A percentile compares a stretch with the other conserved stretches of the same genome.
Evolutionary conservation across 164 flowering plant species (phyloP).

Genomic region (Brasenia schreberi): DNA sequence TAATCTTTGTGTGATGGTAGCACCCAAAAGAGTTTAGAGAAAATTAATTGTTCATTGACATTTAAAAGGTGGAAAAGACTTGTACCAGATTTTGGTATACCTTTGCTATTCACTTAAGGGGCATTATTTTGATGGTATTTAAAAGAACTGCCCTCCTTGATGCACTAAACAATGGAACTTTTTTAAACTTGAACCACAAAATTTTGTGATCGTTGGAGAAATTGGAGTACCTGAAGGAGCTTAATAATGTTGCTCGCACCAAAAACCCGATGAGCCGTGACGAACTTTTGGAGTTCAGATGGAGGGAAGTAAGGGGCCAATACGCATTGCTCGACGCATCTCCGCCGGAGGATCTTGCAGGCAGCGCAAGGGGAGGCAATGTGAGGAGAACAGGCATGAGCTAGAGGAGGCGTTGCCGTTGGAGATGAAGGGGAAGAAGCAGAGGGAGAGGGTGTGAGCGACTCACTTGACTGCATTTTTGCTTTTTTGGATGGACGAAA

Average conservation of each 20-base stretch:
- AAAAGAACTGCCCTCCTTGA: no score
- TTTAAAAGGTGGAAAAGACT: no score
- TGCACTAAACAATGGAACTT: no score
- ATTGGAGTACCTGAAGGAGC: constrained; percentile 42
- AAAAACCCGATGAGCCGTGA: constrained; percentile 69
- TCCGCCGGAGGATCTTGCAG: constrained; percentile 67
- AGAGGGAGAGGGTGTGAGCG: not conserved
- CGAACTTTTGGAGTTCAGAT: constrained; percentile 59
- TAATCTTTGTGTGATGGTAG: no score
- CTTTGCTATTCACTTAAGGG: no score
- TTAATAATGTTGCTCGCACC: constrained; percentile 84
- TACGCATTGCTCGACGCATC: constrained; percentile 57
- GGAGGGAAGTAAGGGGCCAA: constrained; percentile 78
- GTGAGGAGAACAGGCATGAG: not conserved
- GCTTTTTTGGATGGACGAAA: no score
- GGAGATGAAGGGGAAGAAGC: not conserved
- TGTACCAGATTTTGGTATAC: no score
- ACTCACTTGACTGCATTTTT: not conserved
- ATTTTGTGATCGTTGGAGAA: no score
- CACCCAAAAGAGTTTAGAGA: no score
- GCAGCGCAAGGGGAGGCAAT: constrained; percentile 67
- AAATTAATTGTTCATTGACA: no score
- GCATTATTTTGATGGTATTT: no score
- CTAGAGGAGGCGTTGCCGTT: not conserved
- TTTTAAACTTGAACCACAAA: no score